These are phyloP conservation scores for Cladosporium sphaerospermum DNA, from an alignment of 2,329 filamentous ascomycete genomes.

Conservation along the genomic window DNA sequence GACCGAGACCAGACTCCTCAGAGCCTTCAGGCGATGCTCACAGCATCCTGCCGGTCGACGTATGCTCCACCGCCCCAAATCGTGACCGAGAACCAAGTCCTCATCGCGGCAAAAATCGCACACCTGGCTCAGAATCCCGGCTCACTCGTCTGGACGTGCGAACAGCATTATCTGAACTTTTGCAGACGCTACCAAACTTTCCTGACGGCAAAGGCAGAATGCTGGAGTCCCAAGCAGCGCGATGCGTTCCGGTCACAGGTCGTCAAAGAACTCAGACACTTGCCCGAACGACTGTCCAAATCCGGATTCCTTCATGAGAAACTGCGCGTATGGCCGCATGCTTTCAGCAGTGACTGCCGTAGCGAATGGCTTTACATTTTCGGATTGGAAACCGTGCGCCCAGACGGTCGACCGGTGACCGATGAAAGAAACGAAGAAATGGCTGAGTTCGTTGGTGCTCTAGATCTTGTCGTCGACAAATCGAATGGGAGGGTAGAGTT, in stretches of 20 bases:
- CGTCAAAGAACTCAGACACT: background rate
- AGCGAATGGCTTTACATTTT: constrained; percentile 8
- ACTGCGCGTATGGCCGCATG: constrained; percentile 3
- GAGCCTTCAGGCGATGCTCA: background rate
- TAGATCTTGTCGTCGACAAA: background rate
- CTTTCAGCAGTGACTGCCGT: background rate
- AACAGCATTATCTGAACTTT: background rate
- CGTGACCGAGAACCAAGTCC: background rate
- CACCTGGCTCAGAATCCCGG: background rate
- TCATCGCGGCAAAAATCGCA: background rate
- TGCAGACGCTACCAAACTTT: background rate
- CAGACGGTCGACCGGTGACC: background rate
- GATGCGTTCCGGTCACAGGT: background rate
- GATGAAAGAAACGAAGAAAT: background rate
- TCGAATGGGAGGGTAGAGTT: background rate
- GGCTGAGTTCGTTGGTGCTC: background rate
- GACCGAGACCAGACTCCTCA: background rate
- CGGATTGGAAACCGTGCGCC: background rate
- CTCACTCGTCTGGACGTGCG: background rate
- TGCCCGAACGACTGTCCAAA: background rate
- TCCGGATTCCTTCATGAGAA: background rate
- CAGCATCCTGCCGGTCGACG: background rate
- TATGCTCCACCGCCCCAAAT: background rate
- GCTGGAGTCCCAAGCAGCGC: constrained; percentile 3
- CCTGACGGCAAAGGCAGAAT: constrained; percentile 3